Evolutionary conservation across 106 monocot species (phyloP).

Genomic region (Dactylorhiza incarnata): DNA sequence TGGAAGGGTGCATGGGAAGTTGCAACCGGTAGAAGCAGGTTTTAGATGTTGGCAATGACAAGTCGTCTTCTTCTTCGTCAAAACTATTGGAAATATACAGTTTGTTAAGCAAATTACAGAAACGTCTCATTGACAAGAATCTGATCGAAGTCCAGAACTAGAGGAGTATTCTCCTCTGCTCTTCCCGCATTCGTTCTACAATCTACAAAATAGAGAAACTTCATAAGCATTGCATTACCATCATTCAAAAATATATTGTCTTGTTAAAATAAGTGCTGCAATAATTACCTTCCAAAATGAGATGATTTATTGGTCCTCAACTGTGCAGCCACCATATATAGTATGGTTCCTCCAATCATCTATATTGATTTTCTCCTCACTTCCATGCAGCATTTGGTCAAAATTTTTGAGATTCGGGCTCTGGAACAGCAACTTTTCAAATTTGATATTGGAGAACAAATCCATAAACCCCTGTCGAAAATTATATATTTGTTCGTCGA

Average conservation of each 20-base stretch:
- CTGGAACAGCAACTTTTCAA: slow-evolving; percentile 34
- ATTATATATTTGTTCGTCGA: slow-evolving; percentile 30
- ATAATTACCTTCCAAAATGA: slow-evolving; percentile 78
- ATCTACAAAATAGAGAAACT: slow-evolving; percentile 24
- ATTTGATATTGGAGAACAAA: slow-evolving; percentile 26
- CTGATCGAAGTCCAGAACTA: slow-evolving; percentile 74
- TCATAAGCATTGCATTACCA: not conserved
- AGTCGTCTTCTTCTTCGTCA: slow-evolving; percentile 18
- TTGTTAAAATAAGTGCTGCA: not conserved
- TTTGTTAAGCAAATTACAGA: slow-evolving; percentile 49
- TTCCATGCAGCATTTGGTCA: too few species aligned
- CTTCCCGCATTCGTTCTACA: slow-evolving; percentile 41
- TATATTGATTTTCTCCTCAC: slow-evolving; percentile 27
- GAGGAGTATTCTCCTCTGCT: slow-evolving; percentile 41
- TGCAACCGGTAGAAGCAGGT: slow-evolving; percentile 64
- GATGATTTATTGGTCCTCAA: slow-evolving; percentile 40
- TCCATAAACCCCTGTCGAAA: slow-evolving; percentile 56
- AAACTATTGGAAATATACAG: slow-evolving; percentile 40
- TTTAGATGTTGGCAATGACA: slow-evolving; percentile 48
- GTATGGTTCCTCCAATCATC: slow-evolving; percentile 68
- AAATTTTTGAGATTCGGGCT: slow-evolving; percentile 51
- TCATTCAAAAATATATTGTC: not conserved
- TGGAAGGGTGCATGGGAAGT: slow-evolving; percentile 42
- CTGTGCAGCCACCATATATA: slow-evolving; percentile 59
- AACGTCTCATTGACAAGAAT: slow-evolving; percentile 55